Evolutionary conservation across 495 filamentous ascomycete species (phyloP), one percentile per base, ranked within the genome.

Genomic region (Friedmanniomyces simplex): DNA sequence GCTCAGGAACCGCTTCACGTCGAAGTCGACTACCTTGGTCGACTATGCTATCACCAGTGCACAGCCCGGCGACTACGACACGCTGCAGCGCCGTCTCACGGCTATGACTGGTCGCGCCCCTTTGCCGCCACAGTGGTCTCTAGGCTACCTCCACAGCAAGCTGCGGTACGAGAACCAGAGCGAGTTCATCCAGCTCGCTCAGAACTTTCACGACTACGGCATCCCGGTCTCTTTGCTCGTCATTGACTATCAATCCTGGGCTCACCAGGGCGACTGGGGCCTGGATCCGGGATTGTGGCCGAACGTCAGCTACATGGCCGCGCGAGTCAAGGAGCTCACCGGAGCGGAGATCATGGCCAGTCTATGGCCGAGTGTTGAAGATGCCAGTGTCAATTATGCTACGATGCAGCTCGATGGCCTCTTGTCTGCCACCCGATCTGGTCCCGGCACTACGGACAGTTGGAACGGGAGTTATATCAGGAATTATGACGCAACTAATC

Each of bases 401-500:
- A 37, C 26, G n/a, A 52, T 58, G 24, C 55, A 58, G 25, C 22
- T 42, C 13, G 28, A 58, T 18, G 55, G 55, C 18, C 24, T 39
- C 20, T 11, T 58, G 32, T 37, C 55, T 8, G 55, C 55, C 3
- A 58, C 55, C 5, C 45, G 55, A 11, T 58, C 55, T 39, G 55
- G 55, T 6, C 55, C 55, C 10, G 55, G 55, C 28, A 58, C 55
- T 3, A 58, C 55, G 0, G 55, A 58, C 28, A 53, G 46, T 1
- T 58, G 55, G 55, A 58, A 58, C 22, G 55, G 55, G n/a, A 49
- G 37, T 11, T 58, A 58, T 30, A 58, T 58, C 26, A 46, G 55
- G 46, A 58, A 58, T 45, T 58, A 58, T 30, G 55, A 58, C 36
- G 55, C 55, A 11, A 58, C 55, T 14, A 58, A 58, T 37, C 55